Base-by-base conservation (phyloP, 2,329 filamentous ascomycete genomes). In the Fusarium caatingaense region DNA sequence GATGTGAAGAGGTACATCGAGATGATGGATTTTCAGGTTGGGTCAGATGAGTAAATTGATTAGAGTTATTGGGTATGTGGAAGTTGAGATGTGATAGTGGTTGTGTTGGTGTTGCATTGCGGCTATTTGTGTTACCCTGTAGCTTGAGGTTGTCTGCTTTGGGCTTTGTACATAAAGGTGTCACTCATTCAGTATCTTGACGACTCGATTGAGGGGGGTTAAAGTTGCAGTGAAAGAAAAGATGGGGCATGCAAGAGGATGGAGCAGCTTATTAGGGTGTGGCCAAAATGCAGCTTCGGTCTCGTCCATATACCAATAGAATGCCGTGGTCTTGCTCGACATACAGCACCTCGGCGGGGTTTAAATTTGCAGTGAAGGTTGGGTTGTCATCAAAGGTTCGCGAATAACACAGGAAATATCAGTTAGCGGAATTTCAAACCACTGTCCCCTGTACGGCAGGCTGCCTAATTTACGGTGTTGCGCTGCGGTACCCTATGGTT, bases 1-100 rank as follows among this genome's bases (percentile, higher is more conserved):
- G 79, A 80, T 64, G 78, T 88, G 1, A 79, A 79, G 64, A 78
- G 72, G 12, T 88, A 79, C 69, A 64, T 82, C 18, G 40, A 69
- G 47, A 57, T 48, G 27, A 58, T 78, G 67, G 60, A 72, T 20
- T 61, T 63, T 18, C 64, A 60, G 47, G 47, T 69, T 25, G 59
- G 66, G 16, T 56, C 54, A 62, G 48, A 54, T 11, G 23, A 46
- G 37, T 57, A 20, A 57, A 15, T 20, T 25, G 27, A 37, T 20
- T 23, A 32, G 18, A 13, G 13, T 32, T 32, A 15, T 45, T 23
- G 42, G 21, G 20, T 18, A 20, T 44, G 37, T 20, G 37, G 8
- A 18, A 51, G 48, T 25, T 37, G 23, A 28, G 23, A 42, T 53
- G 49, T 27, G 32, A 51, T 42, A 4, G 15, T 50, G 47, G 16